phyloP scores from a whole-genome alignment of 2,329 filamentous ascomycete genomes.

The Aureobasidium sp. region DNA sequence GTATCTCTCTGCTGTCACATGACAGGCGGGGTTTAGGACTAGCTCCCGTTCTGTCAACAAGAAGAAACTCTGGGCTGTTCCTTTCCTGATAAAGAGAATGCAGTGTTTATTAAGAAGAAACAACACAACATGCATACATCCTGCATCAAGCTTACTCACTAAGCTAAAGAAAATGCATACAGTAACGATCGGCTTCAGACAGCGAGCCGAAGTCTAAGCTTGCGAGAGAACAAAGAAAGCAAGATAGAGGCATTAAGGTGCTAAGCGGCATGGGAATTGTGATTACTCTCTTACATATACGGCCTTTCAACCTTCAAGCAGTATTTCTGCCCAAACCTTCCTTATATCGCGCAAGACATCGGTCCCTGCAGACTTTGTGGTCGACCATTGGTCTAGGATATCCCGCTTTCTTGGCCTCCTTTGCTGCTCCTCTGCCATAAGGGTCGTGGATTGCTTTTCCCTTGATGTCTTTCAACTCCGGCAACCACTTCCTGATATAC shows the following conservation, averaged over 20 bases:
- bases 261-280: neutral
- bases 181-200: too few relatives aligned
- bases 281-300: neutral
- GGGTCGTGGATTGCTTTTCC: constrained; percentile 73
- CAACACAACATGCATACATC: neutral
- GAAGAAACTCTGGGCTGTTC: neutral
- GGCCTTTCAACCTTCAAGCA: constrained; percentile 21
- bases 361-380: constrained; percentile 60
- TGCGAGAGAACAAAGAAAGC: neutral
- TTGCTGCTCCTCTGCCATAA: constrained; percentile 55
- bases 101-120: neutral
- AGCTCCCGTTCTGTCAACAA: neutral
- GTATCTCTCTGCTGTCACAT: neutral
- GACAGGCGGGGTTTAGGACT: too few relatives aligned
- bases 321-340: constrained; percentile 47
- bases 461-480: constrained; percentile 57
- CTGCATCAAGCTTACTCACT: neutral
- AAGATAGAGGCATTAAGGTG: neutral
- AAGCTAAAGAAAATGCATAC: too few relatives aligned
- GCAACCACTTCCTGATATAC: constrained; percentile 77
- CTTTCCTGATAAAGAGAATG: neutral
- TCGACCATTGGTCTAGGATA: constrained; percentile 71
- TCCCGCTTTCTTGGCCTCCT: constrained; percentile 52
- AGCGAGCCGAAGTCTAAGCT: too few relatives aligned
- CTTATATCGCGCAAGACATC: constrained; percentile 64